Base-by-base conservation (phyloP, 768 basidiomycete species). In the Naganishia vishniacii region DNA sequence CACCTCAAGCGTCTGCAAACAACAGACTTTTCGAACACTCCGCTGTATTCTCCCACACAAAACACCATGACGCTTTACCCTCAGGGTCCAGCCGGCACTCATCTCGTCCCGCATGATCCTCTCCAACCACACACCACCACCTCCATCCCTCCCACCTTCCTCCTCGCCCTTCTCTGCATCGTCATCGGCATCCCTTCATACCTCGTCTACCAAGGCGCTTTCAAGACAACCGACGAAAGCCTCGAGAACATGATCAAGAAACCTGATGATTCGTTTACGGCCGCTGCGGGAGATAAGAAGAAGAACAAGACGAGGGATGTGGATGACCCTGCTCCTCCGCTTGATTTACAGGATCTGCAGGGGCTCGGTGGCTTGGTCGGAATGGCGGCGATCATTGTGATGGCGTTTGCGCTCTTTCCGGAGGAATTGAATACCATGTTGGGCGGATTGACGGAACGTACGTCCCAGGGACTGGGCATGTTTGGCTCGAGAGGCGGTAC, bases 131-230 rank as follows among this genome's bases (percentile, higher is more conserved):
- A 63, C 25, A 63, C 62, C 41, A 47, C 46, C 34, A 53, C 62
- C 18, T 28, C 63, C 15, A 3, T 64, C n/a, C 65, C 65, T 12
- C 65, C 65, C 2, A 45, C 61, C 6, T 67, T 67, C 47, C 37
- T 67, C 42, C 65, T 67, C 28, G 53, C 59, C 5, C 31, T 67
- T 34, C 51, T 63, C 23, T 42, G 47, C n/a, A 61, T 45, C 42
- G 40, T 67, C 18, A 34, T 67, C 25, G 65, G 65, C 16, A 63
- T 67, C 32, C 65, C 65, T 4, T 51, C 62, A 1, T 67, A 62
- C 48, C 53, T 67, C 29, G 31, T 63, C 44, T 37, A 23, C 31
- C 53, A 46, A n/a, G 65, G 65, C 25, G 65, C 46, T 0, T 48
- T 67, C 53, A 45, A 47, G 12, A 34, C 42, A 15, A 42, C 51